Percentiles rank a stretch among this genome's conserved stretches.
Evolutionary conservation across 2,329 filamentous ascomycete species (phyloP).

Genomic region (Polychaeton citri): DNA sequence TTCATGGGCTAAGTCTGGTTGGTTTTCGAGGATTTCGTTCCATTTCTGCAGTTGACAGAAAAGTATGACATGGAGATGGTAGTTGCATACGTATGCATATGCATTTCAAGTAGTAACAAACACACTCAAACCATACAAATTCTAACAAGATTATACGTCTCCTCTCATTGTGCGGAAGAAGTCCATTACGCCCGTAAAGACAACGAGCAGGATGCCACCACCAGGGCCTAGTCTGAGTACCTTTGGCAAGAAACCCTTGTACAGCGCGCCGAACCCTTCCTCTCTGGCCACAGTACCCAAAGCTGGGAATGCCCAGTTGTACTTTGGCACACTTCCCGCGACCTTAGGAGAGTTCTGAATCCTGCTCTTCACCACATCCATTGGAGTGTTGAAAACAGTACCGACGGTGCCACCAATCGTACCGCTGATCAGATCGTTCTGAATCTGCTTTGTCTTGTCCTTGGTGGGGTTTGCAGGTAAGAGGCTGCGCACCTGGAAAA

Average conservation of each 20-base stretch:
- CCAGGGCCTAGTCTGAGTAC: slow-evolving; percentile 65
- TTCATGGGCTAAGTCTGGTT: too few species aligned
- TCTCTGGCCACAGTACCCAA: slow-evolving; percentile 79
- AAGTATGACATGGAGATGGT: too few species aligned
- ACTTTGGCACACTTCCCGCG: slow-evolving; percentile 73
- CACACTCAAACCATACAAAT: too few species aligned
- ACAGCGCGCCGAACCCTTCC: slow-evolving; percentile 81
- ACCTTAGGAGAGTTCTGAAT: slow-evolving; percentile 90
- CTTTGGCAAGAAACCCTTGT: slow-evolving; percentile 97
- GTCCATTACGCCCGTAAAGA: slow-evolving; percentile 81
- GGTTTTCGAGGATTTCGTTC: too few species aligned
- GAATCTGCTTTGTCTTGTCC: slow-evolving; percentile 67
- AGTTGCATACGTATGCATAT: too few species aligned
- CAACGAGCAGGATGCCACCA: slow-evolving; percentile 64
- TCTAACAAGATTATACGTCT: too few species aligned
- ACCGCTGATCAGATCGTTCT: slow-evolving; percentile 79
- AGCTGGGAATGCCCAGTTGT: slow-evolving; percentile 95
- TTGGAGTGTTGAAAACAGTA: slow-evolving; percentile 85
- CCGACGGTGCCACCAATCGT: slow-evolving; percentile 78
- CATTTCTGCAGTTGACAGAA: too few species aligned
- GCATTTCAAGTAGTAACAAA: too few species aligned
- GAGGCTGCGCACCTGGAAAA: slow-evolving; percentile 85
- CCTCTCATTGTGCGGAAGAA: slow-evolving; percentile 66
- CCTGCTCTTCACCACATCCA: slow-evolving; percentile 95
- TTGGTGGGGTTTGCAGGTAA: slow-evolving; percentile 57